Base-by-base conservation (phyloP, 2,329 filamentous ascomycete genomes). In the Aureobasidium sp. region DNA sequence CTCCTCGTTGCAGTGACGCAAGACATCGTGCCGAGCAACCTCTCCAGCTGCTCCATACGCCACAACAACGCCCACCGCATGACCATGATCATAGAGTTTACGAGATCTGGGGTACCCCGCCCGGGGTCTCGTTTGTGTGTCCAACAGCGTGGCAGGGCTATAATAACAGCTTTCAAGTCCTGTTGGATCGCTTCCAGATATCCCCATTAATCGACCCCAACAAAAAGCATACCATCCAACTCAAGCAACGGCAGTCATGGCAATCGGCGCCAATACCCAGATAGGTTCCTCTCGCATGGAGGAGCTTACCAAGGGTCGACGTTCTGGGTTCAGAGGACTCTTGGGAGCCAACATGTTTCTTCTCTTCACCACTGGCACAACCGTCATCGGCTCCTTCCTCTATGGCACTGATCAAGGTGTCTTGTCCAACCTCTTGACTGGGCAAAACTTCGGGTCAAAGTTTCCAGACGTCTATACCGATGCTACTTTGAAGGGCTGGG, bases 401-500 rank as follows among this genome's bases (percentile, higher is more conserved):
- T 45, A 45, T 3, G 42, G 42, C 25, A 25, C 20, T 25, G 42
- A 45, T 20, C 42, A 45, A 14, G 42, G 42, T 8, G 42, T 45
- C 42, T 25, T 45, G 17, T 25, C 20, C 20, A 25, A 25, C 9
- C 20, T 45, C 22, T 22, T 45, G 20, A 25, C 20, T 22, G 20
- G 20, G 14, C 20, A 45, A 7, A 45, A 45, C 11, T 71, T 34
- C 20, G 20, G 20, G 9, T 25, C 42, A 20, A 25, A 45, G 20
- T 45, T 45, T 3, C 42, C 42, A 4, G 22, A 45, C 12, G 41
- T 44, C n/a, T 25, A 25, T n/a, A 51, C 41, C 12, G 55, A n/a
- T 8, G 22, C 65, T 11, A 77, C 75, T 3, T 75, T 77, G 62
- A 75, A 79, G 63, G 78, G 78, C 36, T 79, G 77, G 78, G 71